These are phyloP conservation scores for Salvia sclarea DNA, from an alignment of 305 asterid genomes.

Conservation along the genomic window DNA sequence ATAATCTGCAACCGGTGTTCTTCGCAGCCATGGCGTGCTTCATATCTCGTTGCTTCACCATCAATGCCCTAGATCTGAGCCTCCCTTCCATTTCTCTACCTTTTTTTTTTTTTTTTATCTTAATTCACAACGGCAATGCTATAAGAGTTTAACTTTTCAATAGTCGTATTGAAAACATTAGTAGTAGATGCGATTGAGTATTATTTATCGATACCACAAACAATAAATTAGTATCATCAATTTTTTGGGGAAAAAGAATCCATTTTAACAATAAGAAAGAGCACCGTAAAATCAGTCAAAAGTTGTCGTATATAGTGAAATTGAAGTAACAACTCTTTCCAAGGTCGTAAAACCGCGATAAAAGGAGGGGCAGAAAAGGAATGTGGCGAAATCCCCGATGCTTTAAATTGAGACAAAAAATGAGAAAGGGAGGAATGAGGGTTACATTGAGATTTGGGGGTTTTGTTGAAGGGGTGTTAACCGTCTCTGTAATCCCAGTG, in stretches of 20 bases:
- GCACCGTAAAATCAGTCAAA: too few relatives aligned
- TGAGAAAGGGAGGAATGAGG: slow-evolving; percentile 28
- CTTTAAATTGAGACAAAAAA: too few relatives aligned
- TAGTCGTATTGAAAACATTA: too few relatives aligned
- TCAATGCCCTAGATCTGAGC: slow-evolving; percentile 42
- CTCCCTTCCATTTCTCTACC: background rate
- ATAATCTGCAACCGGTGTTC: slow-evolving; percentile 35
- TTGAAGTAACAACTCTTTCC: background rate
- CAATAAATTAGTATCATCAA: too few relatives aligned
- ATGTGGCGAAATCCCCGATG: background rate
- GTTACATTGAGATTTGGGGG: slow-evolving; percentile 22
- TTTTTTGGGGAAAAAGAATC: too few relatives aligned
- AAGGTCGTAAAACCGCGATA: background rate
- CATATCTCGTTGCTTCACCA: slow-evolving; percentile 17
- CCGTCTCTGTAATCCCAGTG: slow-evolving; percentile 26
- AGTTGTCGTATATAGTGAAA: background rate
- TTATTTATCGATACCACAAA: too few relatives aligned
- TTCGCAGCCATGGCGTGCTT: slow-evolving; percentile 45
- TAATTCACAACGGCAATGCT: too few relatives aligned
- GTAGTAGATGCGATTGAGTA: too few relatives aligned
- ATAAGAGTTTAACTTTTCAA: background rate
- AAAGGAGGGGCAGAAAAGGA: slow-evolving; percentile 26
- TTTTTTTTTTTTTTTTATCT: too few relatives aligned
- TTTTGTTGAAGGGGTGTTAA: slow-evolving; percentile 23
- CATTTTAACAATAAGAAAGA: too few relatives aligned